Evolutionary conservation across 2,329 filamentous ascomycete genomes (phyloP), one percentile per base, ranked within the genome.

Genomic region (Beauveria caledonica): DNA sequence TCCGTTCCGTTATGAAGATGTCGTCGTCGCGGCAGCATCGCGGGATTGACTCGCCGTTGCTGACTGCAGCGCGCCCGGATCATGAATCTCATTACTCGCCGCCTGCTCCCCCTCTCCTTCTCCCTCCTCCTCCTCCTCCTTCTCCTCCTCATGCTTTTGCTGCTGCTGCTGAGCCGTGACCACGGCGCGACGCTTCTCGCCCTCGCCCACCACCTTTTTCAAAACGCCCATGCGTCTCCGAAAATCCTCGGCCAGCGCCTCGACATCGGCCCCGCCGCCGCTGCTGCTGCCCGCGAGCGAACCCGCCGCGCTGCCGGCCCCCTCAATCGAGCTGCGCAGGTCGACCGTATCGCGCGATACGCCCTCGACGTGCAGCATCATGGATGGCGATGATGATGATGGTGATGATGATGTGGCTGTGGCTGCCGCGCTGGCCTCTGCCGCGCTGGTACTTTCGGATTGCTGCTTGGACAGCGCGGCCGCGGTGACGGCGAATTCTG

Each of bases 401-500:
- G 33, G 5, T 33, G 29, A 36, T 3, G 33, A 36, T 36, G 50
- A 63, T 73, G 23, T 73, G 71, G 53, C 15, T 17, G 39, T 64
- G 64, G 59, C 62, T 65, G 29, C 33, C 33, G 33, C 63, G 19
- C 10, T 52, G 49, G 49, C 10, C 19, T 52, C 64, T 17, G 55
- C 67, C 56, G 64, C 64, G 68, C 65, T 61, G 55, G 69, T 64
- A 40, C 66, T 66, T 40, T 72, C 73, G 57, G 74, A 75, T 66
- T 79, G 77, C 53, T 73, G 77, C 21, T 73, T 73, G 15, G 69
- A 65, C 48, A 85, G 68, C 57, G 71, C 73, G 15, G 79, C 73
- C 49, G 73, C 73, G 1, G 78, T 78, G 49, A 84, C 77, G 51
- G 85, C 83, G 86, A 93, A 97, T 54, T 87, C 83, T 0, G 86